Conservation (phyloP, 2,329 filamentous ascomycete genomes). For the Ceratocystis alfenasii region DNA sequence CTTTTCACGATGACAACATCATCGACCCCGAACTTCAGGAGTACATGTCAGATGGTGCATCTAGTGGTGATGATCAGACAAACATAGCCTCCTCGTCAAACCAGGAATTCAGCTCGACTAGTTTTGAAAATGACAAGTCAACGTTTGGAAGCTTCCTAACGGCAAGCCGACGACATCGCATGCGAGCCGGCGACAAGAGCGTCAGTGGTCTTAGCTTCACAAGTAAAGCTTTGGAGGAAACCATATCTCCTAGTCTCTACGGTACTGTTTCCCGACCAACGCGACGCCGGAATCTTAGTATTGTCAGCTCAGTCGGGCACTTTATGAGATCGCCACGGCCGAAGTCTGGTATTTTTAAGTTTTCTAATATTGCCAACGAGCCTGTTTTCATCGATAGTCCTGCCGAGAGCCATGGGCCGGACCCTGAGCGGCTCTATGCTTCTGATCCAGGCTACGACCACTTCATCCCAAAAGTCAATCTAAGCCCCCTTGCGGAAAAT, state of each 20-base stretch:
- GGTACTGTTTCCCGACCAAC: conserved; percentile 10
- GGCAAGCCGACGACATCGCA: conserved; percentile 60
- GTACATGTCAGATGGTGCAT: conserved; percentile 82
- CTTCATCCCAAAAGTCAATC: conserved; percentile 58
- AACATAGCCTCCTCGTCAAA: conserved; percentile 59
- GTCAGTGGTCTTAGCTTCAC: conserved; percentile 57
- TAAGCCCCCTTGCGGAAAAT: conserved; percentile 76
- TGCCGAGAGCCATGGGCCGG: conserved; percentile 12
- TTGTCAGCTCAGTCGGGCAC: conserved; percentile 57
- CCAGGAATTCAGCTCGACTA: conserved; percentile 36
- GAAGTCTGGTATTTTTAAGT: conserved; percentile 45
- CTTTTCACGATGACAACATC: conserved; percentile 97
- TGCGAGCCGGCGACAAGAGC: conserved; percentile 63
- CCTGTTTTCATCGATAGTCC: conserved; percentile 26
- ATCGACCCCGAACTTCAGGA: conserved; percentile 92
- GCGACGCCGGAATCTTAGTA: conserved; percentile 71
- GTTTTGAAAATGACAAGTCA: conserved; percentile 50
- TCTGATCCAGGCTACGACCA: conserved; percentile 40
- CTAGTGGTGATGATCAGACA: conserved; percentile 84
- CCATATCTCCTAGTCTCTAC: conserved; percentile 35
- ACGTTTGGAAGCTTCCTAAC: conserved; percentile 66
- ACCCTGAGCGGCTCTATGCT: conserved; percentile 14
- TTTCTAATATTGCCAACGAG: conserved; percentile 42
- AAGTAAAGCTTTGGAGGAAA: conserved; percentile 55
- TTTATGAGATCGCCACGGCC: conserved; percentile 63